Percentiles rank a stretch among this genome's conserved stretches.
Conservation (phyloP, 352 stramenopile genomes). For the Aphanomyces euteiches region DNA sequence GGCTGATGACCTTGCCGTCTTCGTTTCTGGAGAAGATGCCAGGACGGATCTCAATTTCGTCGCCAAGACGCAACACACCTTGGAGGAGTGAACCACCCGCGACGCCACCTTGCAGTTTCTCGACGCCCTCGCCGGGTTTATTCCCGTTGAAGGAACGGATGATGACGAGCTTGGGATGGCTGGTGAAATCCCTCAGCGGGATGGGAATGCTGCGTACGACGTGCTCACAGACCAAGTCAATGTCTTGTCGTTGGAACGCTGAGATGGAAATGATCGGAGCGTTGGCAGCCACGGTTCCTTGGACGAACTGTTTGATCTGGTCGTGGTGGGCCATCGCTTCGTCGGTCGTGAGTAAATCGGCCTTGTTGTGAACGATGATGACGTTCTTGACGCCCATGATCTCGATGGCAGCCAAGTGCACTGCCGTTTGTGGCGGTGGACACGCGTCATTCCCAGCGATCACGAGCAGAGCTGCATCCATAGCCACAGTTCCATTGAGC, state of each 20-base stretch:
- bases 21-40: constrained; percentile 99
- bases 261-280: constrained; percentile 99
- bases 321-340: constrained; percentile 97
- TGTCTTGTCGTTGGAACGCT: constrained; percentile 99
- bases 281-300: constrained; percentile 90
- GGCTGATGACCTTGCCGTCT: constrained; percentile 90
- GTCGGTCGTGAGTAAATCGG: constrained; percentile 99
- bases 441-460: constrained; percentile 98
- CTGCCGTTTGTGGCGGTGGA: constrained; percentile 98
- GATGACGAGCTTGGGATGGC: constrained; percentile 97
- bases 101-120: constrained; percentile 93
- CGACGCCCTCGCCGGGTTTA: constrained; percentile 98
- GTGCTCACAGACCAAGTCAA: constrained; percentile 99
- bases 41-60: constrained; percentile 99
- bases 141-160: constrained; percentile 99
- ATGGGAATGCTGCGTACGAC: constrained; percentile 98
- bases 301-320: constrained; percentile 91
- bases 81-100: constrained; percentile 92
- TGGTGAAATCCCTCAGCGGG: constrained; percentile 97
- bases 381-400: constrained; percentile 99
- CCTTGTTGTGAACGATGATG: constrained; percentile 99
- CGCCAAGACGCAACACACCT: constrained; percentile 94
- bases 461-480: constrained; percentile 98
- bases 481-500: constrained; percentile 99
- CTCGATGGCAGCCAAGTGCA: constrained; percentile 99